A percentile compares a stretch with the other conserved stretches of the same genome.
These are phyloP conservation scores for Penicillium expansum DNA, from an alignment of 2,329 filamentous ascomycete species.

Conservation along the genomic window DNA sequence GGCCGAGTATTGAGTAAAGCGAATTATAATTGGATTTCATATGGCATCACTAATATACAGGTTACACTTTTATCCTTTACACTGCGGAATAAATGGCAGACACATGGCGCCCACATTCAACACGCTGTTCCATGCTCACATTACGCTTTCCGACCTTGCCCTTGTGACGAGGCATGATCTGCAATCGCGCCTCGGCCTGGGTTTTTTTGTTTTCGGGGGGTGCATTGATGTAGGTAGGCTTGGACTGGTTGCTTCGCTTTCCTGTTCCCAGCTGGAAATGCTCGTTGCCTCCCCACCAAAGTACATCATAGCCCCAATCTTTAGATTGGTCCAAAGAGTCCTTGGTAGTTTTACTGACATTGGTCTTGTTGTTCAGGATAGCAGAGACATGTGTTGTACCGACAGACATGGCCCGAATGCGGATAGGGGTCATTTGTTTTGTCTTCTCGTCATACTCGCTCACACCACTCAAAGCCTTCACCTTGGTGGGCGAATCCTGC, in stretches of 20 bases:
- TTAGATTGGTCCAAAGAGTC: conserved; percentile 62
- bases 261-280: conserved; percentile 90
- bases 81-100: conserved; percentile 77
- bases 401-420: conserved; percentile 67
- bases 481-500: conserved; percentile 71
- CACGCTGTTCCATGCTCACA: conserved; percentile 76
- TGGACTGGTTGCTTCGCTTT: conserved; percentile 74
- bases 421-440: conserved; percentile 71
- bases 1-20: neutral
- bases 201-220: conserved; percentile 63
- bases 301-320: conserved; percentile 85
- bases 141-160: conserved; percentile 67
- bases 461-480: conserved; percentile 78
- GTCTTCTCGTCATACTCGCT: conserved; percentile 80
- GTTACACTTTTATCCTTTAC: conserved; percentile 28
- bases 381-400: conserved; percentile 80
- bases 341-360: conserved; percentile 55
- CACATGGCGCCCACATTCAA: conserved; percentile 80
- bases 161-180: conserved; percentile 74
- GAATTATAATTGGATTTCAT: conserved; percentile 10
- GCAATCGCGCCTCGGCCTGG: conserved; percentile 67
- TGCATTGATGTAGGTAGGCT: conserved; percentile 75
- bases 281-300: conserved; percentile 96
- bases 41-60: conserved; percentile 20
- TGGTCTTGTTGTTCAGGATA: conserved; percentile 76